A percentile compares a stretch with the other conserved stretches of the same genome.
Evolutionary conservation across 2,329 filamentous ascomycete genomes (phyloP).

Genomic region (Rhexocercosporidium sp.): DNA sequence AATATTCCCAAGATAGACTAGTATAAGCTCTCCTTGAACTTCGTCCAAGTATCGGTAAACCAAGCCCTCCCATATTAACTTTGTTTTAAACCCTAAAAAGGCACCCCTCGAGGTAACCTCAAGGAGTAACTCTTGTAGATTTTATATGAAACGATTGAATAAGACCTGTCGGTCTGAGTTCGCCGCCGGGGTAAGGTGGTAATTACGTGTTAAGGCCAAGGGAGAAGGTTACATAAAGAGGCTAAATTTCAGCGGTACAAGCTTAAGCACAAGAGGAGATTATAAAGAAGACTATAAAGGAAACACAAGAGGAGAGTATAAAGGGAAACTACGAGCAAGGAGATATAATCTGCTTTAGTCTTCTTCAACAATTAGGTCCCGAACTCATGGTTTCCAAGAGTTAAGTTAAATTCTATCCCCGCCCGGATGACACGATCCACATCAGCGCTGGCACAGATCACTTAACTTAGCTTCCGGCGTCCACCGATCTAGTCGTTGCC

Average conservation of each 20-base stretch:
- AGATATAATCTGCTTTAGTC: not conserved
- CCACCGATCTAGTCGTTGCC: not conserved
- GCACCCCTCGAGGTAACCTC: too few species aligned
- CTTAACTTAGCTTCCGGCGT: not conserved
- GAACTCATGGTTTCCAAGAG: not conserved
- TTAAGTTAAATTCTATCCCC: not conserved
- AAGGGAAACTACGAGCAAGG: too few species aligned
- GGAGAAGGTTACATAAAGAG: too few species aligned
- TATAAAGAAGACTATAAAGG: too few species aligned
- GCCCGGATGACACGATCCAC: not conserved
- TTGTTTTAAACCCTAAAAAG: slow-evolving; percentile 39
- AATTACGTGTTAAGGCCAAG: too few species aligned
- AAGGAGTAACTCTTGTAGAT: too few species aligned
- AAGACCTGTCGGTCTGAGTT: too few species aligned
- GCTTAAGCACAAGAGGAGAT: too few species aligned
- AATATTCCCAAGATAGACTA: slow-evolving; percentile 47
- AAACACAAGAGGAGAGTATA: too few species aligned
- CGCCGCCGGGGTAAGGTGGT: too few species aligned
- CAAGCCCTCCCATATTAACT: slow-evolving; percentile 45
- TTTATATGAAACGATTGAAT: too few species aligned
- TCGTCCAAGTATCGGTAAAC: slow-evolving; percentile 45
- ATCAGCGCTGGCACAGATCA: not conserved
- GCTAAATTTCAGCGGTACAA: too few species aligned
- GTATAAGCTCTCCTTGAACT: slow-evolving; percentile 45
- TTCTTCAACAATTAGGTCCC: not conserved